These are phyloP conservation scores for Cladosporium sp. DNA, from an alignment of 2,329 filamentous ascomycete species.

Conservation along the genomic window DNA sequence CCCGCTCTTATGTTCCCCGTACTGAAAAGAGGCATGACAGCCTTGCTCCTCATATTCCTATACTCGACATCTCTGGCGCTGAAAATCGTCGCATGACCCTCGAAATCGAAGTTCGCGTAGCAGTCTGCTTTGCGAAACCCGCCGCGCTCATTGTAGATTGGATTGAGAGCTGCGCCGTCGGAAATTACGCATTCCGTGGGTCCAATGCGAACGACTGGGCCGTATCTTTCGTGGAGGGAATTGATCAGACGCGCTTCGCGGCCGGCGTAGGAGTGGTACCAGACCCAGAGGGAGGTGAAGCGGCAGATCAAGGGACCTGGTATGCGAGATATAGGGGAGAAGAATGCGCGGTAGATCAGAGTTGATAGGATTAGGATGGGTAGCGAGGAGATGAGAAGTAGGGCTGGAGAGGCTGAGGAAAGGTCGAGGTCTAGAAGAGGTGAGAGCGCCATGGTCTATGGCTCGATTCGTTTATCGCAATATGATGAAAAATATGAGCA, in stretches of 20 bases:
- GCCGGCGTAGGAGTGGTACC: slow-evolving; percentile 29
- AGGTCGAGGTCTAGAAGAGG: background rate
- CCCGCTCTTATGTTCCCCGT: slow-evolving; percentile 42
- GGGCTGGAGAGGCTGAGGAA: background rate
- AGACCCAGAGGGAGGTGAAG: slow-evolving; percentile 25
- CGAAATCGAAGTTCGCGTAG: slow-evolving; percentile 20
- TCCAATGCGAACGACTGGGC: slow-evolving; percentile 67
- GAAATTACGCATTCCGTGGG: slow-evolving; percentile 70
- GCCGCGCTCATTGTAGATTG: slow-evolving; percentile 44
- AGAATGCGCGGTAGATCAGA: slow-evolving; percentile 30
- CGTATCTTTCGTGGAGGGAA: slow-evolving; percentile 59
- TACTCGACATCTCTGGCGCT: slow-evolving; percentile 37
- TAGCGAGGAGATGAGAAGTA: background rate
- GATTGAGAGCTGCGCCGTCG: slow-evolving; percentile 61
- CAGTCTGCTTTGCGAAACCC: slow-evolving; percentile 20
- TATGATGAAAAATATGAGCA: background rate
- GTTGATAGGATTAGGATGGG: slow-evolving; percentile 12
- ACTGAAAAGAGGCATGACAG: slow-evolving; percentile 47
- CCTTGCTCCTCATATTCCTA: slow-evolving; percentile 44
- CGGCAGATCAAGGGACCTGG: slow-evolving; percentile 28
- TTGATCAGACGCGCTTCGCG: slow-evolving; percentile 24
- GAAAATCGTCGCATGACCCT: slow-evolving; percentile 31
- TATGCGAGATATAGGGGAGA: slow-evolving; percentile 31
- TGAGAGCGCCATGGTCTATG: background rate
- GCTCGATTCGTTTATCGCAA: too few species aligned